Evolutionary conservation across 768 basidiomycete species (phyloP).

Genomic region (Suillus placidus): DNA sequence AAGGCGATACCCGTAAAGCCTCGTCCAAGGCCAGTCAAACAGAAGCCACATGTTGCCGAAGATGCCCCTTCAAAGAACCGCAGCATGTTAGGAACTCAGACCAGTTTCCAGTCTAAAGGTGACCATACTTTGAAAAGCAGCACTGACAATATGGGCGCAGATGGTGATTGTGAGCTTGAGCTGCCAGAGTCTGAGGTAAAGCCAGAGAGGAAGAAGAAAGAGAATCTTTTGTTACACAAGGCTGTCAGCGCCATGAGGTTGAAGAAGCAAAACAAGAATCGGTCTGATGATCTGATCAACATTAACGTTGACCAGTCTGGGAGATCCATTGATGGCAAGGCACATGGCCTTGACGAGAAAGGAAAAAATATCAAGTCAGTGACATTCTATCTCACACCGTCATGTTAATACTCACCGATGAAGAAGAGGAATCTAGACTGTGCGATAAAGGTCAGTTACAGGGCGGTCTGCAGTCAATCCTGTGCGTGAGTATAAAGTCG

Average conservation of each 20-base stretch:
- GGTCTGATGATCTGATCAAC: not conserved
- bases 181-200: not conserved
- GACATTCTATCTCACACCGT: not conserved
- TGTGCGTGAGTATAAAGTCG: too few relatives aligned
- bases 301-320: not conserved
- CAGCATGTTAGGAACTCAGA: not conserved
- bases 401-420: constrained; percentile 13
- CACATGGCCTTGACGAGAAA: not conserved
- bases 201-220: not conserved
- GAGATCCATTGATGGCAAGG: not conserved
- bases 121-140: not conserved
- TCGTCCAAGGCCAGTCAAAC: not conserved
- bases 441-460: too few relatives aligned
- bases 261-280: not conserved
- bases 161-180: not conserved
- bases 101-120: not conserved
- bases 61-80: not conserved
- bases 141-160: not conserved
- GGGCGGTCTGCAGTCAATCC: too few relatives aligned
- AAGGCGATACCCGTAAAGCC: not conserved
- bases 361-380: constrained; percentile 2
- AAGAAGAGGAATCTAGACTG: too few relatives aligned
- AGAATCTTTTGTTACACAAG: not conserved
- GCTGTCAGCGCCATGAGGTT: not conserved
- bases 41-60: not conserved